phyloP scores from a whole-genome alignment of 2,329 filamentous ascomycete genomes.

The Albophoma yamanashiensis region DNA sequence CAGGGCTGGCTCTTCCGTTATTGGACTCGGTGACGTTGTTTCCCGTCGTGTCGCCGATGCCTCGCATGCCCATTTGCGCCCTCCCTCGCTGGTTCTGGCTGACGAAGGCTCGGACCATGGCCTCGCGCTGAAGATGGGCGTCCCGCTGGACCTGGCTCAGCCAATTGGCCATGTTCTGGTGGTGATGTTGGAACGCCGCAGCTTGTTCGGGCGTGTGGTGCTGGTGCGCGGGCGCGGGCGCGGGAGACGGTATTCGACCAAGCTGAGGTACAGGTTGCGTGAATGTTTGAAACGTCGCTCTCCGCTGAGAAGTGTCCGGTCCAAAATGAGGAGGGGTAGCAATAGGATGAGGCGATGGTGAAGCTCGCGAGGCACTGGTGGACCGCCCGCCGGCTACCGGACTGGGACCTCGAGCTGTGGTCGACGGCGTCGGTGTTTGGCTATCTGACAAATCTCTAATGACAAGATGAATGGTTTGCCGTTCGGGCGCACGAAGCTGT shows the following conservation, averaged over 20 bases:
- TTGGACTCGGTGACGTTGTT: conserved; percentile 12
- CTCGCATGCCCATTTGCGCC: conserved; percentile 27
- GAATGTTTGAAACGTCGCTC: conserved; percentile 16
- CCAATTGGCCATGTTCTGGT: conserved; percentile 33
- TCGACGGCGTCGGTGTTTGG: conserved; percentile 14
- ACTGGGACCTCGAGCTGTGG: conserved; percentile 15
- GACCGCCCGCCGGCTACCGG: conserved; percentile 12
- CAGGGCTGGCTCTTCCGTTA: conserved; percentile 12
- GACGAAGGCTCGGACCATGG: conserved; percentile 27
- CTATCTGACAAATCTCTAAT: conserved; percentile 28
- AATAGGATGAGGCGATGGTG: conserved; percentile 5
- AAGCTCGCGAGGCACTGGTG: conserved; percentile 10
- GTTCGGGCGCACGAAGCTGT: conserved; percentile 32
- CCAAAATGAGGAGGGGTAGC: conserved; percentile 9
- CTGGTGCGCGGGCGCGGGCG: conserved; percentile 9
- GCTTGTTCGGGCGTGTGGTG: conserved; percentile 16
- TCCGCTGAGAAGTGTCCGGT: conserved; percentile 18
- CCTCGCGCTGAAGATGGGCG: conserved; percentile 21
- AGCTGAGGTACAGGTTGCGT: conserved; percentile 15
- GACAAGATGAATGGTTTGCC: conserved; percentile 44
- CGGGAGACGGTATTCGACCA: conserved; percentile 19
- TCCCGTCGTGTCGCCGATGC: conserved; percentile 22
- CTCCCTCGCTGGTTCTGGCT: conserved; percentile 32
- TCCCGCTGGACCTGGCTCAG: conserved; percentile 30
- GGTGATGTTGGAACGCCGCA: conserved; percentile 24